Evolutionary conservation across 1,284 basidiomycete species (phyloP), one percentile per base, ranked within the genome.

Genomic region (Melampsora abietis-canadensis): DNA sequence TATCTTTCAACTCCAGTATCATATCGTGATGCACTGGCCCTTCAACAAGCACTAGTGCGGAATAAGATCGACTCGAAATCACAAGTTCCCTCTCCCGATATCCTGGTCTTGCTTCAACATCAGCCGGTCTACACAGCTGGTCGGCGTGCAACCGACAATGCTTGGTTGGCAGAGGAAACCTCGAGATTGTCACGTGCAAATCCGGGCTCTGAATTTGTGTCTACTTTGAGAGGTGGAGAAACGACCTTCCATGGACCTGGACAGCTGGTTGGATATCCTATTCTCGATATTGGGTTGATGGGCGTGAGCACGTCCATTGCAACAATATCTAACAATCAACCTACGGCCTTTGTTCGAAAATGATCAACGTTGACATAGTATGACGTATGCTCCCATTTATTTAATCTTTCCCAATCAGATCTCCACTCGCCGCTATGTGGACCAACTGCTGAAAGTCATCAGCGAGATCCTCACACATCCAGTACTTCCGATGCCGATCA

Each of bases 171-270:
- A 24, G 24, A 40, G 4, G 69, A 72, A 72, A 31, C 17, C 27
- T 57, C n/a, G 14, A 40, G 47, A 37, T 27, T 60, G 27, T 12
- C 47, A n/a, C 64, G 34, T 24, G 27, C 48, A 14, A 37, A 37
- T 46, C 69, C 61, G 15, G 34, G 8, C 5, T 62, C 61, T 7
- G 61, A 73, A 34, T 64, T 65, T 61, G 46, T 60, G 21, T 51
- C 30, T 24, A 66, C 70, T 31, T 30, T 60, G 2, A 47, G 96
- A 76, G 95, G 95, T 12, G 95, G 95, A 1, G 89, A 97, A 82
- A 87, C 94, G 73, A 99, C 96, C 1, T 99, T 93, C 82, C 96
- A 99, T 82, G 96, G 96, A 0, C 95, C 95, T 0, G 96, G 96
- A 2, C 96, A 99, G 83, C 85, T 99, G 77, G 91, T 97, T 15